Base-by-base conservation (phyloP, 2,329 filamentous ascomycete genomes). In the Fragosphaeria purpurea region DNA sequence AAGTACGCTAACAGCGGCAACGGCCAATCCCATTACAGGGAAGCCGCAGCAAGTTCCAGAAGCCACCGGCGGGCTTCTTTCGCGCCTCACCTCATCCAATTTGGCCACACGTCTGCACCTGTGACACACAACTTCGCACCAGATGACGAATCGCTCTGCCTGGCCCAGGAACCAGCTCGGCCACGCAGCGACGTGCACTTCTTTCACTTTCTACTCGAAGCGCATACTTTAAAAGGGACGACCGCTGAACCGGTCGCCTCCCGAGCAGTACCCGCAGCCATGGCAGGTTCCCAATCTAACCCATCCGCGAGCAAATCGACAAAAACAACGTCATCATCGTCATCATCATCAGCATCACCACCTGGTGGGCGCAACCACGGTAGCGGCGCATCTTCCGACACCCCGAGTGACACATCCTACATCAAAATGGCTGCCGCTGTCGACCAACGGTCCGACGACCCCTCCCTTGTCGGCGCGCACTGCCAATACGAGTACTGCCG, bases 401-500 rank as follows among this genome's bases (percentile, higher is more conserved):
- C 64, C 53, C 64, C 69, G 49, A 70, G 73, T 35, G 60, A 67
- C 45, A 75, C 73, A 45, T 83, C 74, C 64, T 88, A 83, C 71
- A 76, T 83, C 65, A 77, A 76, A 55, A 90, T 90, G 84, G 75
- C 85, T 44, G 22, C 22, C 22, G 77, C 81, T 61, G 76, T 68
- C 53, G 64, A 76, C 64, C 51, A 42, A 38, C 55, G 47, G 39
- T 55, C 58, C 53, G 57, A 53, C 51, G 56, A 58, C 34, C 84
- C 90, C 45, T 84, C 87, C 60, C 79, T 90, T 31, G 85, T 97
- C 59, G 93, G 93, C 67, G 80, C 80, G 55, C 90, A 96, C 73
- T 98, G 93, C 77, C 82, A 96, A 67, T 84, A 86, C 69, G 74
- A 85, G 57, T 94, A 88, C 74, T 98, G 93, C 75, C 85, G 90